phyloP scores from a whole-genome alignment of 148 eudicot species.

The Rhododendron kiyosumense region DNA sequence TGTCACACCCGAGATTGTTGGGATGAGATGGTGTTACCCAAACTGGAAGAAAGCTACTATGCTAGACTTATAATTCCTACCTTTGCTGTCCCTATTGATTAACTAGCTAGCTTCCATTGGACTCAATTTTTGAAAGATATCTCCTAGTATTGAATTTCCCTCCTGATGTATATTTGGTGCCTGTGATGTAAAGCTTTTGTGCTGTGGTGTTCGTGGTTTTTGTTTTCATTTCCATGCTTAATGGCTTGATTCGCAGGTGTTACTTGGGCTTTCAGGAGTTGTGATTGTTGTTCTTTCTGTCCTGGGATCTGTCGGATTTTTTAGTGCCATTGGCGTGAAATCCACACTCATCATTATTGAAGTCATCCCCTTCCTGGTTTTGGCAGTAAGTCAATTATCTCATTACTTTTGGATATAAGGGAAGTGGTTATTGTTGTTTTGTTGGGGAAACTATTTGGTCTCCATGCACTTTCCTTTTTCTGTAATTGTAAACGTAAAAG shows the following conservation, averaged over 20 bases:
- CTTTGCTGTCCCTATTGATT: not conserved
- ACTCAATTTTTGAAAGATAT: not conserved
- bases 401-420: not conserved
- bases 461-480: not conserved
- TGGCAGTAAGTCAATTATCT: slow-evolving; percentile 70
- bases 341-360: slow-evolving; percentile 99
- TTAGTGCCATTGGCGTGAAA: slow-evolving; percentile 95
- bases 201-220: not conserved
- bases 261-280: slow-evolving; percentile 93
- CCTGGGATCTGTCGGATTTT: slow-evolving; percentile 93
- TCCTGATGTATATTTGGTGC: not conserved
- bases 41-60: not conserved
- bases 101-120: not conserved
- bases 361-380: slow-evolving; percentile 98
- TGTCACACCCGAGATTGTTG: not conserved
- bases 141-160: not conserved
- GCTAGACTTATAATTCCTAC: not conserved
- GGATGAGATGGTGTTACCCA: not conserved
- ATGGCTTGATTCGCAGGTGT: slow-evolving; percentile 45
- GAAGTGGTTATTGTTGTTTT: not conserved
- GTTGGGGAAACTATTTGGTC: not conserved
- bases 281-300: slow-evolving; percentile 92
- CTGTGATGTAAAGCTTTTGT: not conserved
- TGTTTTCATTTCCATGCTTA: not conserved
- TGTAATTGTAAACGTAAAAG: not conserved